phyloP scores from a whole-genome alignment of 2,329 filamentous ascomycete genomes.

The Fusarium udum region DNA sequence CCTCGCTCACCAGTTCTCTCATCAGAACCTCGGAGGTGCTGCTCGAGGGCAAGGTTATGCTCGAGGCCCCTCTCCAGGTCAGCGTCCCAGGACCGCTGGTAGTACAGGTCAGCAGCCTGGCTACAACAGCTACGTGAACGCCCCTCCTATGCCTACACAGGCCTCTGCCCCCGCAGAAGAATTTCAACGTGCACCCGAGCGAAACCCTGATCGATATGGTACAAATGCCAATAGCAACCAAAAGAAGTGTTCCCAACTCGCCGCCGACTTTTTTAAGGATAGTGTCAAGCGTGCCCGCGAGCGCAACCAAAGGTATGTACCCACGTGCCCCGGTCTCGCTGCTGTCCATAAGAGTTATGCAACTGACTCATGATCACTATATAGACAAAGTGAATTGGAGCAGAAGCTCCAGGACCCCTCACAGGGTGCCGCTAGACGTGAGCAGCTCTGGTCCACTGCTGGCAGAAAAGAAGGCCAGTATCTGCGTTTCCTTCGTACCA shows the following conservation, averaged over 20 bases:
- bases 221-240: constrained; percentile 73
- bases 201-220: constrained; percentile 84
- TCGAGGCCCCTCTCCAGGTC: constrained; percentile 73
- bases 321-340: neutral
- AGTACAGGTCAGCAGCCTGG: constrained; percentile 69
- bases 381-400: constrained; percentile 90
- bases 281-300: constrained; percentile 96
- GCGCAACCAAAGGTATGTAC: constrained; percentile 85
- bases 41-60: constrained; percentile 76
- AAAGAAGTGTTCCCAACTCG: constrained; percentile 74
- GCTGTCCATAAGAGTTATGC: neutral
- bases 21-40: constrained; percentile 86
- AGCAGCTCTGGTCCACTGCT: constrained; percentile 84
- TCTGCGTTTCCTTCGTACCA: constrained; percentile 91
- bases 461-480: constrained; percentile 92
- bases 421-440: constrained; percentile 78
- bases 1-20: constrained; percentile 93
- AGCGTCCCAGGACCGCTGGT: constrained; percentile 86
- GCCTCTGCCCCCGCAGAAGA: constrained; percentile 71
- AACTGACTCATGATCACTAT: constrained; percentile 17
- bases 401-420: constrained; percentile 81
- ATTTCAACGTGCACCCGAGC: constrained; percentile 81
- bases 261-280: constrained; percentile 97
- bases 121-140: constrained; percentile 71
- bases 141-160: constrained; percentile 72